Evolutionary conservation across 2,329 filamentous ascomycete species (phyloP).

Genomic region (Lomentospora prolificans): DNA sequence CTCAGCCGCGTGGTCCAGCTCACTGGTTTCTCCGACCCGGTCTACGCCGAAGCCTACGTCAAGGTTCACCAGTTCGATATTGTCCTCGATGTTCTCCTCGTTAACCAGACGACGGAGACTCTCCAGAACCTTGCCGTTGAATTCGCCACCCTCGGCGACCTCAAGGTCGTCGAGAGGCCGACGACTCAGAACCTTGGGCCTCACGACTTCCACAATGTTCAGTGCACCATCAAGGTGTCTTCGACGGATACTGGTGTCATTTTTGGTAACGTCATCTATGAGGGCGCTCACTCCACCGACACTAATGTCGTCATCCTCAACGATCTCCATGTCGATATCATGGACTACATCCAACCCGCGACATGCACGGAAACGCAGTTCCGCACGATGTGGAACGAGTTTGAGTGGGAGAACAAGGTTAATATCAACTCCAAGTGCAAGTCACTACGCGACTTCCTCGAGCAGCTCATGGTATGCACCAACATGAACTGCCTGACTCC

Average conservation of each 20-base stretch:
- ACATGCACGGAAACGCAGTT: conserved; percentile 97
- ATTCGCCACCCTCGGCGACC: conserved; percentile 93
- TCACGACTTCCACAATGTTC: conserved; percentile 96
- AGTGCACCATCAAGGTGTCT: conserved; percentile 97
- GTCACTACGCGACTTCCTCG: conserved; percentile 81
- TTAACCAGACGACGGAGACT: conserved; percentile 95
- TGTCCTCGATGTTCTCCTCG: conserved; percentile 86
- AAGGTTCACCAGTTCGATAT: conserved; percentile 99
- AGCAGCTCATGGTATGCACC: conserved; percentile 91
- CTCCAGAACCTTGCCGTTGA: conserved; percentile 95
- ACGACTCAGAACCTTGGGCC: conserved; percentile 92
- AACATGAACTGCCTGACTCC: conserved; percentile 98
- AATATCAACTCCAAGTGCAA: conserved; percentile 99
- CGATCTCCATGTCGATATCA: conserved; percentile 96
- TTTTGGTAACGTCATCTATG: conserved; percentile 97
- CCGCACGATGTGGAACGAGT: conserved; percentile 99
- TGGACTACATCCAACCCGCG: conserved; percentile 99
- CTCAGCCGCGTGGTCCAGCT: conserved; percentile 93
- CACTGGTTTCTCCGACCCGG: conserved; percentile 94
- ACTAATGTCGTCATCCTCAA: conserved; percentile 97
- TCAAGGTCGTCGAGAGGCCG: conserved; percentile 94
- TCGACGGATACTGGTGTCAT: conserved; percentile 98
- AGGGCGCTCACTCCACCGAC: conserved; percentile 82
- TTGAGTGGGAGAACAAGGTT: conserved; percentile 99
- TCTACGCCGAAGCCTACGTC: conserved; percentile 98